Percentiles rank a stretch among this genome's conserved stretches.
Evolutionary conservation across 768 basidiomycete genomes (phyloP).

Genomic region (Clitopilus passeckerianus): DNA sequence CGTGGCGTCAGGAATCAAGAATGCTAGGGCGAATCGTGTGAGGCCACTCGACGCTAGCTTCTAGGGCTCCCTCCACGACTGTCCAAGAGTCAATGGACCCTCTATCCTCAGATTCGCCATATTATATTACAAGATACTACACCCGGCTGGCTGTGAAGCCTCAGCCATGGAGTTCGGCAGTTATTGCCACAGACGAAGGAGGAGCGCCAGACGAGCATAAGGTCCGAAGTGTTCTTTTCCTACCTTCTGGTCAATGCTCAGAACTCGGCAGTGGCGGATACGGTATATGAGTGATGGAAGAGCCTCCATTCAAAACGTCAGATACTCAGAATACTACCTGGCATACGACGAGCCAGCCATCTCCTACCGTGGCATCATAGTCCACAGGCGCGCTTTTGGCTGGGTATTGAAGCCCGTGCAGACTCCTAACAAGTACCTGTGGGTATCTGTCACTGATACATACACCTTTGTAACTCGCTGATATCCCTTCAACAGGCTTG

Average conservation of each 20-base stretch:
- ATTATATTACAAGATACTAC: background rate
- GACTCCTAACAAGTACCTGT: background rate
- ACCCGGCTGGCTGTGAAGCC: background rate
- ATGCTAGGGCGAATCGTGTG: background rate
- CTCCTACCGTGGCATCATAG: background rate
- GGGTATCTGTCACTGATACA: background rate
- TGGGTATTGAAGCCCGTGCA: background rate
- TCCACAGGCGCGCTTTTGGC: background rate
- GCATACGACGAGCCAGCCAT: background rate
- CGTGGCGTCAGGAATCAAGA: background rate
- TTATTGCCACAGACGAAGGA: background rate
- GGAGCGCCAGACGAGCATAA: background rate
- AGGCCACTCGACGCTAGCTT: too few species aligned
- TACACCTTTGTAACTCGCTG: too few species aligned
- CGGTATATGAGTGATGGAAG: background rate
- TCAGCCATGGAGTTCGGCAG: background rate
- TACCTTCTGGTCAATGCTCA: too few species aligned
- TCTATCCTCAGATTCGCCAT: background rate
- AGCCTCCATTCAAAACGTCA: background rate
- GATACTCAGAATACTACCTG: background rate
- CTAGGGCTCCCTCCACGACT: too few species aligned
- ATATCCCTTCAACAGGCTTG: too few species aligned
- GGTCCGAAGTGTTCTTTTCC: background rate
- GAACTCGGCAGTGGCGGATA: background rate
- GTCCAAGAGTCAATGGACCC: background rate